phyloP scores from a whole-genome alignment of 2,329 filamentous ascomycete species.

The Ophiostoma sp. region DNA sequence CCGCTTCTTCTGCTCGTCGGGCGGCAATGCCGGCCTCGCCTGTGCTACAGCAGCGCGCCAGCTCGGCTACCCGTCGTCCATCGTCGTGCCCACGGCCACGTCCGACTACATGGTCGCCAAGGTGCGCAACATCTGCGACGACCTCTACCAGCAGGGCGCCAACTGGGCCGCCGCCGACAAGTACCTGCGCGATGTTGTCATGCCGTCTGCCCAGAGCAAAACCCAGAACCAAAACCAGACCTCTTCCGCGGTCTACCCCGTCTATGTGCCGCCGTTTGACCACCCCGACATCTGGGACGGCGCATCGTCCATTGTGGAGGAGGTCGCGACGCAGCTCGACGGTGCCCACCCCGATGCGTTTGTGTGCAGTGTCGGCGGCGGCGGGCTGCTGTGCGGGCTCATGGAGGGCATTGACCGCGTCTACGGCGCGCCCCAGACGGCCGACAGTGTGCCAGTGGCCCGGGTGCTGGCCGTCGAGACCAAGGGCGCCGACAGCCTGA shows the following conservation, averaged over 20 bases:
- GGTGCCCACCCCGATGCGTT: constrained; percentile 50
- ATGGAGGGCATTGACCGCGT: constrained; percentile 53
- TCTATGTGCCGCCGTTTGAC: constrained; percentile 65
- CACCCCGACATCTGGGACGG: constrained; percentile 63
- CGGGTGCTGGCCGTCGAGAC: constrained; percentile 67
- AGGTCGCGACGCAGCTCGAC: constrained; percentile 37
- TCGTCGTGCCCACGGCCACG: constrained; percentile 64
- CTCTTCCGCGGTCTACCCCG: constrained; percentile 35
- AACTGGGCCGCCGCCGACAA: constrained; percentile 65
- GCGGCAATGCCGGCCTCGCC: constrained; percentile 75
- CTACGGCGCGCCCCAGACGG: constrained; percentile 26
- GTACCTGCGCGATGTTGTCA: constrained; percentile 54
- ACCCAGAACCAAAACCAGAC: background rate
- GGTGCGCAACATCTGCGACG: constrained; percentile 58
- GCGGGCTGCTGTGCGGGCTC: constrained; percentile 64
- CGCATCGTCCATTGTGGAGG: constrained; percentile 51
- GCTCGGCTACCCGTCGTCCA: constrained; percentile 59
- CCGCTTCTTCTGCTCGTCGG: constrained; percentile 69
- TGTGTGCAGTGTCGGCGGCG: constrained; percentile 66
- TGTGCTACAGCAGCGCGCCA: constrained; percentile 65
- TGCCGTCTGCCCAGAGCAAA: constrained; percentile 39
- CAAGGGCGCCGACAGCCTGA: constrained; percentile 61
- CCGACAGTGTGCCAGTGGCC: constrained; percentile 29
- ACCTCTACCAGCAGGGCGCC: constrained; percentile 57
- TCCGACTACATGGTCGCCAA: constrained; percentile 63